Conservation (phyloP, 2,329 filamentous ascomycete genomes). For the Didymella glomerata region DNA sequence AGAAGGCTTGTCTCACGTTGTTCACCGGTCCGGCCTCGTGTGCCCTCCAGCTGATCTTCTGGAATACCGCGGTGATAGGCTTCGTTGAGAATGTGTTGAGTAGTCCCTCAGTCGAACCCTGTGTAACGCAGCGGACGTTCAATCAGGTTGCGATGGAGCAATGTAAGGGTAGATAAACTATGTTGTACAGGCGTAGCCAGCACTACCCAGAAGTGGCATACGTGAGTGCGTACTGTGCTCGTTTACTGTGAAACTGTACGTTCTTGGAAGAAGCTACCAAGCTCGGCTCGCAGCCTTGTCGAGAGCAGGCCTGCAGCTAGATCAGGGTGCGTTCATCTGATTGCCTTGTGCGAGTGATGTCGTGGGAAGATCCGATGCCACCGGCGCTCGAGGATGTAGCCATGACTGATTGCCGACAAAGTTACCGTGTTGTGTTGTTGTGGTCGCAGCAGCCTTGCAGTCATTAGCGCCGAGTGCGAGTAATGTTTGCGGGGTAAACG, state of each 20-base stretch:
- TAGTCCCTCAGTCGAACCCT: background rate
- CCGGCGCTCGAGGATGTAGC: no score
- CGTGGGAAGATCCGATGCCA: background rate
- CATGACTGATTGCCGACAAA: background rate
- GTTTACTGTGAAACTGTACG: background rate
- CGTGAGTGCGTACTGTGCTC: background rate
- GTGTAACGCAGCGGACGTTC: background rate
- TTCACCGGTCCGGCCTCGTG: conserved; percentile 3
- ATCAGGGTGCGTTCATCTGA: background rate
- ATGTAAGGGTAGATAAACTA: background rate
- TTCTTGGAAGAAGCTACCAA: background rate
- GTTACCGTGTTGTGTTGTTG: background rate
- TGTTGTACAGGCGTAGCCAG: background rate
- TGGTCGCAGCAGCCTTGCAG: conserved; percentile 2
- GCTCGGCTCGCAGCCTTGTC: background rate
- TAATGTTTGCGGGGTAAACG: conserved; percentile 33
- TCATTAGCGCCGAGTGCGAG: conserved; percentile 25
- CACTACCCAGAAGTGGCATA: background rate
- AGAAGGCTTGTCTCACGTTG: conserved; percentile 6
- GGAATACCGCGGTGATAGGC: background rate
- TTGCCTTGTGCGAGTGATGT: background rate
- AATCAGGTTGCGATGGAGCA: background rate
- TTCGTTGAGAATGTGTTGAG: background rate
- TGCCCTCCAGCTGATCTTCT: conserved; percentile 7
- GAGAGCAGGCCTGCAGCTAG: background rate